Base-by-base conservation (phyloP, 805 yeast species). In the Yamadazyma scolyti region DNA sequence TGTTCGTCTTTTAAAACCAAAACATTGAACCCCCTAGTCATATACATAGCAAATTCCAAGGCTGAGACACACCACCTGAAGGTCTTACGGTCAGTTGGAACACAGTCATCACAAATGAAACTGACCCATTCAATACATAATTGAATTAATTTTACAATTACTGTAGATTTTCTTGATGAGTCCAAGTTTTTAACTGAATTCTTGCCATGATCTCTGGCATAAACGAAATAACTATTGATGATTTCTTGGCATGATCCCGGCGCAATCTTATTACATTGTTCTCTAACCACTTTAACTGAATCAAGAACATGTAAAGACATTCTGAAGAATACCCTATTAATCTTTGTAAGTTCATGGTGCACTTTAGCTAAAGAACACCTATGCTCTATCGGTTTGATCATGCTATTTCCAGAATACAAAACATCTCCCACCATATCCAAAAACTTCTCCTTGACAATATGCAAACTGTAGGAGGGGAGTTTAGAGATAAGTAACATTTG, bases 31-130 rank as follows among this genome's bases (percentile, higher is more conserved):
- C 96, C 96, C 30, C 82, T 72, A 0, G 96, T 88, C 75, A 90
- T 80, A 44, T 82, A 87, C 95, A 88, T 87, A 0, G 96, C 94
- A 68, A 87, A 90, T 50, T 93, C 98, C 45, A 93, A 68, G 0
- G 98, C 97, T 9, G 85, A 71, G 15, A 93, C 97, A 56, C 96
- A 87, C 96, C 97, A 93, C 46, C 95, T 69, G 51, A 93, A 93
- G 0, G 97, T 90, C 46, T 79, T 83, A 33, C 82, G 74, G 44
- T 90, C 97, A 0, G 95, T 82, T 1, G 97, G 96, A 10, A 79
- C 79, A 61, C 98, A 93, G 49, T 90, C 97, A 55, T 93, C 96
- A 38, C 90, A 87, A 16, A 93, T 77, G 50, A 88, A 90, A 34
- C 87, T 76, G 11, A 93, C 82, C 98, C 98, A 93, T 33, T 83